phyloP scores from a whole-genome alignment of 306 rosid species.

The Corylus heterophylla region DNA sequence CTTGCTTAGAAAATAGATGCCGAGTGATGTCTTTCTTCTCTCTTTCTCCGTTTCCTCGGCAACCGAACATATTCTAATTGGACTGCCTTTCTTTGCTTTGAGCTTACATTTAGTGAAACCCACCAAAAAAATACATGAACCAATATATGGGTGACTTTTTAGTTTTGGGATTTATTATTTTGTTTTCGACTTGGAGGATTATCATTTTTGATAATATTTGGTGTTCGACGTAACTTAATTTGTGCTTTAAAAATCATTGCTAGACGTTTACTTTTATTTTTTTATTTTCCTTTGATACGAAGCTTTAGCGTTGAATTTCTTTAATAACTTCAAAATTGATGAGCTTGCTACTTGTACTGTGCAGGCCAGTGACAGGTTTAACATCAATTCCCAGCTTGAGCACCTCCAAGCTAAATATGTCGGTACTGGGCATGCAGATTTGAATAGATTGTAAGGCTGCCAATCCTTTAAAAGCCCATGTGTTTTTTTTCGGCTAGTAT shows the following conservation, averaged over 20 bases:
- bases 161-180: not conserved
- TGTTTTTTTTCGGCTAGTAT: not conserved
- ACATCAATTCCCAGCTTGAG: constrained; percentile 94
- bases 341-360: not conserved
- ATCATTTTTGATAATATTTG: not conserved
- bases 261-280: not conserved
- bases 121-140: not conserved
- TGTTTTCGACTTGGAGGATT: not conserved
- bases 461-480: not conserved
- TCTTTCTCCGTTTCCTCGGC: not conserved
- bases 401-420: constrained; percentile 96
- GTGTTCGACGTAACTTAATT: not conserved
- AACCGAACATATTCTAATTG: not conserved
- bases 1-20: too few species aligned
- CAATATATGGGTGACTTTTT: not conserved
- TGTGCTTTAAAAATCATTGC: not conserved
- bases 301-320: not conserved
- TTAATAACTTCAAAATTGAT: not conserved
- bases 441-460: constrained; percentile 75
- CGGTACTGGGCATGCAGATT: constrained; percentile 95
- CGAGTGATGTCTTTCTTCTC: not conserved
- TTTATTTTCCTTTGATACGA: too few species aligned
- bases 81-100: not conserved
- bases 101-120: not conserved
- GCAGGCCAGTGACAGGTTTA: constrained; percentile 96